Conservation (phyloP, 108 stramenopile species). For the Nitzschia sp. region DNA sequence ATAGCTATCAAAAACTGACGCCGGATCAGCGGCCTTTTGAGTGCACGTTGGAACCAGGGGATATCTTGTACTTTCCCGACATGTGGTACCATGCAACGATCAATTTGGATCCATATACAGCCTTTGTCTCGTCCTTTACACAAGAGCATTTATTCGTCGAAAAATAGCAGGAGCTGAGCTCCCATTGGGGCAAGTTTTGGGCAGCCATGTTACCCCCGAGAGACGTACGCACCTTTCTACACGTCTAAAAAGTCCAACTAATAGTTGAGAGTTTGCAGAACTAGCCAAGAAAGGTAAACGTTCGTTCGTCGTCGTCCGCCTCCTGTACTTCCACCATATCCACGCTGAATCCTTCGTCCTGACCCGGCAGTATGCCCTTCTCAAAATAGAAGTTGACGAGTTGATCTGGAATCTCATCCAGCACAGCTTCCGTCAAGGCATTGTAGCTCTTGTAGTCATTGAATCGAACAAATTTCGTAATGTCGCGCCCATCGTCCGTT, state of each 20-base stretch:
- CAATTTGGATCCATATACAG: slow-evolving; percentile 87
- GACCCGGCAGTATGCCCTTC: slow-evolving; percentile 62
- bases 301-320: slow-evolving; percentile 57
- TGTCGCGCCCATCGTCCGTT: slow-evolving; percentile 45
- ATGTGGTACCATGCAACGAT: slow-evolving; percentile 90
- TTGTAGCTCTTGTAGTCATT: slow-evolving; percentile 59
- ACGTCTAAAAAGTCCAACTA: not conserved
- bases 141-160: slow-evolving; percentile 58
- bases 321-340: slow-evolving; percentile 30
- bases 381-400: slow-evolving; percentile 66
- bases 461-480: slow-evolving; percentile 62
- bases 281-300: slow-evolving; percentile 58
- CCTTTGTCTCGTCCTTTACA: slow-evolving; percentile 90
- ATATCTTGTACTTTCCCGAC: slow-evolving; percentile 80
- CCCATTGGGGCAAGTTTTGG: too few relatives aligned
- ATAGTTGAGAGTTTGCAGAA: not conserved
- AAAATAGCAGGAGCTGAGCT: not conserved
- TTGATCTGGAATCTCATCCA: slow-evolving; percentile 87
- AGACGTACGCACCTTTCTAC: not conserved
- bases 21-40: slow-evolving; percentile 57
- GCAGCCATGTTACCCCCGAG: too few relatives aligned
- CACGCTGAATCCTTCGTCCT: slow-evolving; percentile 33
- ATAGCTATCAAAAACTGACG: slow-evolving; percentile 36
- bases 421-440: slow-evolving; percentile 70
- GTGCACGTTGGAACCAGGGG: slow-evolving; percentile 79